Evolutionary conservation across 2,329 filamentous ascomycete species (phyloP).

Genomic region (Berkeleyomyces basicola): DNA sequence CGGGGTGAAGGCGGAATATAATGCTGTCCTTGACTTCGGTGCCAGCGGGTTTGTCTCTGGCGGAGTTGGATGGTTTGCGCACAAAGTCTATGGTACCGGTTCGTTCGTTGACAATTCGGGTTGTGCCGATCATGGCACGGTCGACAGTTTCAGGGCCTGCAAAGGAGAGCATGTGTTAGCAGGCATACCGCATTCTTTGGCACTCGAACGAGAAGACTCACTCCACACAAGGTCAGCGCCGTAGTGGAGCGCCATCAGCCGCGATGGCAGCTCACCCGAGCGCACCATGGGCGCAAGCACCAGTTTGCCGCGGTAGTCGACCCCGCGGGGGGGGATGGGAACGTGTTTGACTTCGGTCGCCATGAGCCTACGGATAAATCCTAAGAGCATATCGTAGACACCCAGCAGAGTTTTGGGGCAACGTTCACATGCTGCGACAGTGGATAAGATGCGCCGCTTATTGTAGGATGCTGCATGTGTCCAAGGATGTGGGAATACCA

Average conservation of each 20-base stretch:
- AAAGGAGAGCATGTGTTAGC: background rate
- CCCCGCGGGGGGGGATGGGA: slow-evolving; percentile 71
- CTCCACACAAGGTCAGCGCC: slow-evolving; percentile 96
- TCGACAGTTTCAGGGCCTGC: slow-evolving; percentile 86
- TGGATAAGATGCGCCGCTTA: background rate
- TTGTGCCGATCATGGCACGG: slow-evolving; percentile 75
- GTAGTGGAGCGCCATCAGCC: slow-evolving; percentile 79
- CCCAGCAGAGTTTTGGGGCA: background rate
- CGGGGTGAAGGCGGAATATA: slow-evolving; percentile 72
- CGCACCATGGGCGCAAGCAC: slow-evolving; percentile 97
- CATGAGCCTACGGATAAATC: slow-evolving; percentile 33
- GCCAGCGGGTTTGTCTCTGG: slow-evolving; percentile 32
- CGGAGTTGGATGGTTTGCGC: slow-evolving; percentile 55
- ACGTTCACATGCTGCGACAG: slow-evolving; percentile 7
- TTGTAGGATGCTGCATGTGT: background rate
- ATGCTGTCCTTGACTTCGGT: slow-evolving; percentile 42
- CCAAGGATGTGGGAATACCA: background rate
- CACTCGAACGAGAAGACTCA: slow-evolving; percentile 23
- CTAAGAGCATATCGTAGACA: slow-evolving; percentile 12
- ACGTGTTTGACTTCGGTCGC: slow-evolving; percentile 46
- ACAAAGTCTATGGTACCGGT: slow-evolving; percentile 76
- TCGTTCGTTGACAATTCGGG: slow-evolving; percentile 55
- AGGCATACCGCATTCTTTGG: background rate
- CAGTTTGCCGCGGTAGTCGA: slow-evolving; percentile 85
- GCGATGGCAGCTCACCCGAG: slow-evolving; percentile 85